phyloP scores from a whole-genome alignment of 495 filamentous ascomycete genomes.

The Aspergillus indologenus region DNA sequence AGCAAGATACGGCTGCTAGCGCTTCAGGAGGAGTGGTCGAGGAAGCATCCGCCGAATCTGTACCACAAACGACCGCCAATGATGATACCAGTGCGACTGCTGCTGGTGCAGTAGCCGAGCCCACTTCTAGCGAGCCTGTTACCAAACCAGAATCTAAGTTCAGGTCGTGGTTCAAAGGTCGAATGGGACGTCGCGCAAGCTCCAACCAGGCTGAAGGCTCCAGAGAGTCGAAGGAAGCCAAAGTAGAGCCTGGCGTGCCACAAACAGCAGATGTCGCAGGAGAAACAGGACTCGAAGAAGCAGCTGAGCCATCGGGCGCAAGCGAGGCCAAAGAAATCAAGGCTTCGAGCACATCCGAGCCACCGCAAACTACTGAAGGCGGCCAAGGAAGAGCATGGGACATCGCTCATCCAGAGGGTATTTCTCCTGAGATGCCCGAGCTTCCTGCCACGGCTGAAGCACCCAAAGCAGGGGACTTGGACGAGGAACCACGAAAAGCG shows the following conservation, averaged over 20 bases:
- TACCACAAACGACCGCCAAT: conserved; percentile 5
- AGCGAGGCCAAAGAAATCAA: background rate
- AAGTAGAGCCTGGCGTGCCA: conserved; percentile 1
- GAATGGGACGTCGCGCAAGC: conserved; percentile 45
- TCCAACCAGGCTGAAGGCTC: conserved; percentile 13
- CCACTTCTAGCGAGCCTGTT: conserved; percentile 26
- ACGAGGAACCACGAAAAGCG: conserved; percentile 21
- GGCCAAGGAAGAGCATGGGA: background rate
- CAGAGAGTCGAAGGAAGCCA: conserved; percentile 1
- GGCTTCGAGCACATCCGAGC: background rate
- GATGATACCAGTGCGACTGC: conserved; percentile 2
- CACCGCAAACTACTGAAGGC: background rate
- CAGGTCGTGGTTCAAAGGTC: conserved; percentile 60
- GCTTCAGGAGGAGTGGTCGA: conserved; percentile 9
- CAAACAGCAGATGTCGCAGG: background rate
- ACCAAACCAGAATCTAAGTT: conserved; percentile 41
- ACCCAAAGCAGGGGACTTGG: conserved; percentile 4
- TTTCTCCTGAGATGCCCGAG: conserved; percentile 9
- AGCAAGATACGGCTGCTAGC: conserved; percentile 5
- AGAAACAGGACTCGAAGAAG: conserved; percentile 13
- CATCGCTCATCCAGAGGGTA: conserved; percentile 1
- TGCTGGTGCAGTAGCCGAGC: conserved; percentile 18
- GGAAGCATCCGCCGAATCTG: conserved; percentile 2
- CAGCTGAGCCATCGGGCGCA: background rate
- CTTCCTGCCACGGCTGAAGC: background rate